Percentiles rank a stretch among this genome's conserved stretches.
These are phyloP conservation scores for Emmonsiellopsis sp. DNA, from an alignment of 2,329 filamentous ascomycete species.

Conservation along the genomic window DNA sequence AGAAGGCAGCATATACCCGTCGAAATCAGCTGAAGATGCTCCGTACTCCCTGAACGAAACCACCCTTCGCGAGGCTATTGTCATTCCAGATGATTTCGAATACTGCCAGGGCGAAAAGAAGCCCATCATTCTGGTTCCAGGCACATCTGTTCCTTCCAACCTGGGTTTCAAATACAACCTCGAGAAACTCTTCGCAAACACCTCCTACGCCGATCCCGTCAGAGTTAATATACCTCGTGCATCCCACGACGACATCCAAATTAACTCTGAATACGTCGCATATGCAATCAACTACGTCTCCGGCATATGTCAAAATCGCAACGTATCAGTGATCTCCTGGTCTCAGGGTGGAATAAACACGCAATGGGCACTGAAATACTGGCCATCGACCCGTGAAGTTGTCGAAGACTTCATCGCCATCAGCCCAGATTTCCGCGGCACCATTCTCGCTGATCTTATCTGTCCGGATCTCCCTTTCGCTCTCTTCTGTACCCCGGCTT, in stretches of 20 bases:
- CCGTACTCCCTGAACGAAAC: slow-evolving; percentile 41
- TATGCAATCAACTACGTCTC: slow-evolving; percentile 52
- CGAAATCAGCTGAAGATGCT: slow-evolving; percentile 32
- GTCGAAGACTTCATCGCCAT: slow-evolving; percentile 46
- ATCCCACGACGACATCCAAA: slow-evolving; percentile 41
- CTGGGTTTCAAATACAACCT: slow-evolving; percentile 40
- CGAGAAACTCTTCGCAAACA: slow-evolving; percentile 38
- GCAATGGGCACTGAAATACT: slow-evolving; percentile 53
- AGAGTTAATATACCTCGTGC: slow-evolving; percentile 48
- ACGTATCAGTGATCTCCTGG: slow-evolving; percentile 43
- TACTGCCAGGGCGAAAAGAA: slow-evolving; percentile 32
- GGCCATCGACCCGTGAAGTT: slow-evolving; percentile 40
- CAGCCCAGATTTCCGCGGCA: slow-evolving; percentile 46
- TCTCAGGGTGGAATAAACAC: slow-evolving; percentile 47
- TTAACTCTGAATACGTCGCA: slow-evolving; percentile 47
- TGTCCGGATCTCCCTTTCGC: slow-evolving; percentile 16
- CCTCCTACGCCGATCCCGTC: slow-evolving; percentile 40
- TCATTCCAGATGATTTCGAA: slow-evolving; percentile 43
- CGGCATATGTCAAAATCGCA: slow-evolving; percentile 26
- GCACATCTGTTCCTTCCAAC: slow-evolving; percentile 43
- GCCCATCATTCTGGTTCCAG: slow-evolving; percentile 46
- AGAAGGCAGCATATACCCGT: slow-evolving; percentile 10
- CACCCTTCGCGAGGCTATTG: slow-evolving; percentile 42
- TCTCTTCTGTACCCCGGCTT: slow-evolving; percentile 27
- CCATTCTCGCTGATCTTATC: slow-evolving; percentile 28